These are phyloP conservation scores for Pleurotus giganteus DNA, from an alignment of 768 basidiomycete species.

Conservation along the genomic window DNA sequence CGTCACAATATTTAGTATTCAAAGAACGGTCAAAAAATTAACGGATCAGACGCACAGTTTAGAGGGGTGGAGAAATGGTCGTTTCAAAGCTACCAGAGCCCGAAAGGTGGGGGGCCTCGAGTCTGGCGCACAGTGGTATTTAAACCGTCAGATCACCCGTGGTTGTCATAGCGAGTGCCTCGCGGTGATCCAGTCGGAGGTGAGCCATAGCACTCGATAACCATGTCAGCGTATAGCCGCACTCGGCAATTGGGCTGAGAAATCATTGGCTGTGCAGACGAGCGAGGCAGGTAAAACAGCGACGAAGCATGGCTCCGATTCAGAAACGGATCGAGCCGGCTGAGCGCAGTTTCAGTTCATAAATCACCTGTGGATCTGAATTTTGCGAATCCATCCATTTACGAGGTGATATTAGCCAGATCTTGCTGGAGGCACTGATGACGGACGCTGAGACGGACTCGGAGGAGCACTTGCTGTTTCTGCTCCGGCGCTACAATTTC, in stretches of 20 bases:
- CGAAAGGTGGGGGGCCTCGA: conserved; percentile 1
- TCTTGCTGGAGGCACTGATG: too few species aligned
- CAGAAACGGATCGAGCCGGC: neutral
- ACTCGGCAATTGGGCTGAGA: neutral
- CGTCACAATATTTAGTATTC: neutral
- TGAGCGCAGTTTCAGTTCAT: neutral
- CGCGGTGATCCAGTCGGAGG: neutral
- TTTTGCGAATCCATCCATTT: too few species aligned
- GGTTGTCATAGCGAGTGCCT: conserved; percentile 6
- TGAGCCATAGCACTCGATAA: conserved; percentile 2
- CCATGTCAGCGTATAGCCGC: conserved; percentile 10
- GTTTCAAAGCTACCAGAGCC: conserved; percentile 10
- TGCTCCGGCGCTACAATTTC: too few species aligned
- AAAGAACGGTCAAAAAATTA: neutral
- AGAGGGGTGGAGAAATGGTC: neutral
- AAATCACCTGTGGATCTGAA: neutral
- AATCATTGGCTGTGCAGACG: neutral
- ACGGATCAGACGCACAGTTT: neutral
- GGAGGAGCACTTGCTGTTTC: too few species aligned
- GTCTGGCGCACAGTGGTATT: neutral
- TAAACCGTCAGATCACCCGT: neutral
- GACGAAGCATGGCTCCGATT: too few species aligned
- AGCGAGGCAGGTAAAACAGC: neutral
- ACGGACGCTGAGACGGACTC: too few species aligned
- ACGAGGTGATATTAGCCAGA: too few species aligned